Percentiles rank a stretch among this genome's conserved stretches.
phyloP scores from a whole-genome alignment of 495 filamentous ascomycete species.

The Pseudevernia furfuracea region DNA sequence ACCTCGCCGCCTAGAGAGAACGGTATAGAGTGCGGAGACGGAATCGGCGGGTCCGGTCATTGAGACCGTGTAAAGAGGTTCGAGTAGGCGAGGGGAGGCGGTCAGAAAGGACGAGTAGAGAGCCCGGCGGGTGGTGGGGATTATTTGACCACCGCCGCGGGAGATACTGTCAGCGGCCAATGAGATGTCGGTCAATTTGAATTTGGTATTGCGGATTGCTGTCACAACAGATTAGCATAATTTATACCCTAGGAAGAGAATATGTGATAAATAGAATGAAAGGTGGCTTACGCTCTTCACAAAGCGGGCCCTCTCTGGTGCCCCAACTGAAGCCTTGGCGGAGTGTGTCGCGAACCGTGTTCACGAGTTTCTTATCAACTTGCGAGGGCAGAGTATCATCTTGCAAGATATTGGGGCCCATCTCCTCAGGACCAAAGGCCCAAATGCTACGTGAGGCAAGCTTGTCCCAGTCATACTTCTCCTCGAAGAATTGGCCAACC shows the following conservation, averaged over 20 bases:
- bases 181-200: slow-evolving; percentile 83
- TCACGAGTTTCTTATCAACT: slow-evolving; percentile 85
- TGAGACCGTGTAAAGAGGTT: slow-evolving; percentile 82
- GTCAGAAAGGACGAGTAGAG: slow-evolving; percentile 94
- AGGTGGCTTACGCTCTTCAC: slow-evolving; percentile 83
- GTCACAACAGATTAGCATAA: slow-evolving; percentile 8
- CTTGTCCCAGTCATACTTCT: slow-evolving; percentile 95
- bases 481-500: slow-evolving; percentile 94
- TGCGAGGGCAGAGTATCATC: slow-evolving; percentile 88
- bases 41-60: slow-evolving; percentile 93
- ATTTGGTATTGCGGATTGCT: slow-evolving; percentile 95
- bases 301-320: slow-evolving; percentile 86
- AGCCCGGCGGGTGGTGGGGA: slow-evolving; percentile 83
- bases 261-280: too few relatives aligned
- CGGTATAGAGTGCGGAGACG: slow-evolving; percentile 81
- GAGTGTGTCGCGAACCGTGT: slow-evolving; percentile 80
- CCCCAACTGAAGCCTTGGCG: slow-evolving; percentile 95
- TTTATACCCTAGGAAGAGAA: slow-evolving; percentile 3
- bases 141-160: slow-evolving; percentile 92
- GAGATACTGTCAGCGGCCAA: slow-evolving; percentile 87
- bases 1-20: slow-evolving; percentile 77
- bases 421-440: slow-evolving; percentile 96
- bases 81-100: slow-evolving; percentile 93
- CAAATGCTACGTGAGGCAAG: slow-evolving; percentile 91
- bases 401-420: slow-evolving; percentile 90